Percentiles rank a stretch among this genome's conserved stretches.
These are phyloP conservation scores for Oligophagozyma castellii DNA, from an alignment of 1,139 yeast species.

Conservation along the genomic window DNA sequence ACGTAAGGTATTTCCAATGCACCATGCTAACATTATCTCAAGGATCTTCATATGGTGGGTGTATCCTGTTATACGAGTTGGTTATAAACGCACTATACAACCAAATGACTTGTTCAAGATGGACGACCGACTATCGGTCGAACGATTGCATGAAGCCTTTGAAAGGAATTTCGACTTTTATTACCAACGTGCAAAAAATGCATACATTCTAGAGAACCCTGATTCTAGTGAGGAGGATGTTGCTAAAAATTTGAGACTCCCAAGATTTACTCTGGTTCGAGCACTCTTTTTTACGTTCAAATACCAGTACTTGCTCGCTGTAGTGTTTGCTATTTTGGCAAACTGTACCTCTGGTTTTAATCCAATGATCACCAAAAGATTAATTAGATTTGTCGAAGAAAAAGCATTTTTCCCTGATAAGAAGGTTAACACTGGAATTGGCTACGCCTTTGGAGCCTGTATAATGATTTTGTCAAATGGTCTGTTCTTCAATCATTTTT, in stretches of 20 bases:
- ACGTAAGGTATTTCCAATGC: constrained; percentile 32
- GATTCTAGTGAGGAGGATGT: constrained; percentile 23
- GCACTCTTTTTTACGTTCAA: constrained; percentile 47
- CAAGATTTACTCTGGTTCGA: constrained; percentile 29
- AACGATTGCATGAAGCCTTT: constrained; percentile 31
- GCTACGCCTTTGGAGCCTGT: constrained; percentile 46
- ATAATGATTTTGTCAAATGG: constrained; percentile 35
- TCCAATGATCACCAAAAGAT: constrained; percentile 38
- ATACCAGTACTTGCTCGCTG: constrained; percentile 34
- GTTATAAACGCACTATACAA: constrained; percentile 54
- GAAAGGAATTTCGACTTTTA: constrained; percentile 28
- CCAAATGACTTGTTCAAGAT: constrained; percentile 49
- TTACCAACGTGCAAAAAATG: constrained; percentile 24
- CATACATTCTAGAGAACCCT: constrained; percentile 19
- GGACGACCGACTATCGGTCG: constrained; percentile 39
- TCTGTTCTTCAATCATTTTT: constrained; percentile 45
- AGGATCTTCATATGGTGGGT: constrained; percentile 45
- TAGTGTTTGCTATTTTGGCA: constrained; percentile 31
- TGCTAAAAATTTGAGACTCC: constrained; percentile 25
- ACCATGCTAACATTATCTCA: constrained; percentile 26
- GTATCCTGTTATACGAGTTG: constrained; percentile 41
- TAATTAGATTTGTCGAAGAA: constrained; percentile 35
- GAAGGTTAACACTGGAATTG: constrained; percentile 38
- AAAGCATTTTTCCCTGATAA: constrained; percentile 24
- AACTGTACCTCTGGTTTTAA: constrained; percentile 40